A percentile compares a stretch with the other conserved stretches of the same genome.
phyloP scores from a whole-genome alignment of 2,329 filamentous ascomycete genomes.

The Aspergillus ruber region DNA sequence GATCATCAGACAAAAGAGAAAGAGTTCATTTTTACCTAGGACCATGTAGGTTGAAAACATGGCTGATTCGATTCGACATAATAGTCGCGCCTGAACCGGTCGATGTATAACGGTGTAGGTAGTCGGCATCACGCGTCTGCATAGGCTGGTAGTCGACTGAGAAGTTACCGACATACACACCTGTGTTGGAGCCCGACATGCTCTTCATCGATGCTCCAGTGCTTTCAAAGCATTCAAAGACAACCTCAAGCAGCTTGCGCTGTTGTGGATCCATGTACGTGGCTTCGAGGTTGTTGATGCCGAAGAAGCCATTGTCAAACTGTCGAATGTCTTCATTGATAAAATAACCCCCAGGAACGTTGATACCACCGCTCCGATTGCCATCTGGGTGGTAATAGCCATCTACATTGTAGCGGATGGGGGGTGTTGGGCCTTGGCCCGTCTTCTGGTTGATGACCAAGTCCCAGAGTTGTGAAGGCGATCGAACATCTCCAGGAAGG shows the following conservation, averaged over 20 bases:
- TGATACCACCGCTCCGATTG: slow-evolving; percentile 10
- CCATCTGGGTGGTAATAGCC: slow-evolving; percentile 4
- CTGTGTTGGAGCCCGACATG: slow-evolving; percentile 13
- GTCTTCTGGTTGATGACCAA: slow-evolving; percentile 13
- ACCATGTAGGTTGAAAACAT: slow-evolving; percentile 34
- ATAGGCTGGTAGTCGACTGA: slow-evolving; percentile 10
- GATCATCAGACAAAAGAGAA: too few relatives aligned
- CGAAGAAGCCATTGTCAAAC: slow-evolving; percentile 21
- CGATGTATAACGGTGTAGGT: slow-evolving; percentile 1
- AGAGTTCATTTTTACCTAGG: slow-evolving; percentile 8
- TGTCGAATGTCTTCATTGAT: slow-evolving; percentile 5
- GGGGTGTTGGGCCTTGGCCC: slow-evolving; percentile 10
- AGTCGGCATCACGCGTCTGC: neutral
- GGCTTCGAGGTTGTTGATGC: slow-evolving; percentile 14
- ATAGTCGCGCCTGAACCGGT: slow-evolving; percentile 11
- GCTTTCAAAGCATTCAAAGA: slow-evolving; percentile 18
- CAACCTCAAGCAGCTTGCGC: slow-evolving; percentile 19
- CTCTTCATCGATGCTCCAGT: slow-evolving; percentile 14
- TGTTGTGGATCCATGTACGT: slow-evolving; percentile 21
- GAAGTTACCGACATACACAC: slow-evolving; percentile 13
- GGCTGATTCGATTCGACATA: slow-evolving; percentile 21
- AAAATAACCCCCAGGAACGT: slow-evolving; percentile 6
- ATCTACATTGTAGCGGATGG: slow-evolving; percentile 13
- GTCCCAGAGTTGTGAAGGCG: slow-evolving; percentile 13
- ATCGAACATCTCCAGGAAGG: slow-evolving; percentile 15